phyloP scores from a whole-genome alignment of 2,329 filamentous ascomycete genomes.

The Aspergillus bombycis region DNA sequence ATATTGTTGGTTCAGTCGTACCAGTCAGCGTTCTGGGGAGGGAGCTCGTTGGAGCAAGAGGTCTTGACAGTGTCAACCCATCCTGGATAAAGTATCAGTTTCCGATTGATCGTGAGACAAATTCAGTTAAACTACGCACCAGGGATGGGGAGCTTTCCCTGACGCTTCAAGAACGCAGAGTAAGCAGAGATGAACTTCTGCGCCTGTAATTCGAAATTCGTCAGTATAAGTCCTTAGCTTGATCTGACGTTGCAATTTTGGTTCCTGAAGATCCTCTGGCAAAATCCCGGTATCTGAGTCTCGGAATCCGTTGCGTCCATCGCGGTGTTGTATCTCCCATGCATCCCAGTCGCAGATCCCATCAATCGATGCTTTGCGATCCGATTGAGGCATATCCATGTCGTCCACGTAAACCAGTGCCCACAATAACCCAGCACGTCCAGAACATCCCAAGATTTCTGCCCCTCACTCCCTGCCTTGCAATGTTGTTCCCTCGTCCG shows the following conservation, averaged over 20 bases:
- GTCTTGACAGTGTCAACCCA: constrained; percentile 99
- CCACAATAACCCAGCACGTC: neutral
- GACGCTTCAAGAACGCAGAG: constrained; percentile 71
- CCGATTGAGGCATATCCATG: neutral
- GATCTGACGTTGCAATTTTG: neutral
- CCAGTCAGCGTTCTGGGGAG: constrained; percentile 98
- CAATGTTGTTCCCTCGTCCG: neutral
- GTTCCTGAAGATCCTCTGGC: neutral
- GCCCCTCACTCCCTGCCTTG: neutral
- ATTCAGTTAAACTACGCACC: constrained; percentile 51
- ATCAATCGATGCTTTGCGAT: constrained; percentile 7
- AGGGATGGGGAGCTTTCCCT: constrained; percentile 71
- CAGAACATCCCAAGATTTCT: neutral
- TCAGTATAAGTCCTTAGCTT: constrained; percentile 18
- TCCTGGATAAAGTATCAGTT: constrained; percentile 55
- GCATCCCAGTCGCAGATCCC: constrained; percentile 1
- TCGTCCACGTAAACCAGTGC: neutral
- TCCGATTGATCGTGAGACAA: neutral
- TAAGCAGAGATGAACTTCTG: constrained; percentile 71
- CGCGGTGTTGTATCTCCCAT: neutral
- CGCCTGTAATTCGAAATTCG: constrained; percentile 48
- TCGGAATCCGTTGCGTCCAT: neutral
- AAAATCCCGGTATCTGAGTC: neutral
- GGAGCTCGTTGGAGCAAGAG: constrained; percentile 92
- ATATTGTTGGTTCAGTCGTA: constrained; percentile 57